A percentile compares a stretch with the other conserved stretches of the same genome.
Conservation (phyloP, 768 basidiomycete species). For the Pholiota microspora region DNA sequence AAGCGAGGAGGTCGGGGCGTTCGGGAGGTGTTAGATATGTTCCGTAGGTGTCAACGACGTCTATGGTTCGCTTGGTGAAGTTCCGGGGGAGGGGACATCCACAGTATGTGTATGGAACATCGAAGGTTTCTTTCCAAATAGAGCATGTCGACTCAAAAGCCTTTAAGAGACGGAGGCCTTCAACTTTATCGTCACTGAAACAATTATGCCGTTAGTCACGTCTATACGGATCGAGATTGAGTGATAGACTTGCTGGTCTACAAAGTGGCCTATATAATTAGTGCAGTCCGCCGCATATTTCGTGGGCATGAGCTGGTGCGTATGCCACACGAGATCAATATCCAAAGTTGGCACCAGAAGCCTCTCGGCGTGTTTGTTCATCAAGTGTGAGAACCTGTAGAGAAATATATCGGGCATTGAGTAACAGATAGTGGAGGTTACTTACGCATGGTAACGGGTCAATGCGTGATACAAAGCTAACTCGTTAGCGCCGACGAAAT, state of each 20-base stretch:
- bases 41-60: slow-evolving; percentile 20
- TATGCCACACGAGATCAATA: slow-evolving; percentile 79
- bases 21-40: slow-evolving; percentile 29
- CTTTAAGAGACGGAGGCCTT: slow-evolving; percentile 20
- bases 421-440: background rate
- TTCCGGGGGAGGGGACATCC: slow-evolving; percentile 54
- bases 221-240: slow-evolving; percentile 7
- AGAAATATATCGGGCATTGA: too few relatives aligned
- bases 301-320: slow-evolving; percentile 56
- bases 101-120: slow-evolving; percentile 53
- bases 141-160: slow-evolving; percentile 26
- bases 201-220: background rate
- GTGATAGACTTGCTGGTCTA: slow-evolving; percentile 50
- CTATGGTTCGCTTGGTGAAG: slow-evolving; percentile 40
- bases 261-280: slow-evolving; percentile 37
- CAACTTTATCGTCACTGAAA: slow-evolving; percentile 29
- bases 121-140: slow-evolving; percentile 29
- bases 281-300: slow-evolving; percentile 47
- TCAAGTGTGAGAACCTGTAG: slow-evolving; percentile 52
- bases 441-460: slow-evolving; percentile 59
- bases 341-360: slow-evolving; percentile 66
- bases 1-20: slow-evolving; percentile 36
- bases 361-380: slow-evolving; percentile 37
- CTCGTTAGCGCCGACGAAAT: slow-evolving; percentile 38
- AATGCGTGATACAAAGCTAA: slow-evolving; percentile 45